Evolutionary conservation across 768 basidiomycete genomes (phyloP).

Genomic region (Pholiota molesta): DNA sequence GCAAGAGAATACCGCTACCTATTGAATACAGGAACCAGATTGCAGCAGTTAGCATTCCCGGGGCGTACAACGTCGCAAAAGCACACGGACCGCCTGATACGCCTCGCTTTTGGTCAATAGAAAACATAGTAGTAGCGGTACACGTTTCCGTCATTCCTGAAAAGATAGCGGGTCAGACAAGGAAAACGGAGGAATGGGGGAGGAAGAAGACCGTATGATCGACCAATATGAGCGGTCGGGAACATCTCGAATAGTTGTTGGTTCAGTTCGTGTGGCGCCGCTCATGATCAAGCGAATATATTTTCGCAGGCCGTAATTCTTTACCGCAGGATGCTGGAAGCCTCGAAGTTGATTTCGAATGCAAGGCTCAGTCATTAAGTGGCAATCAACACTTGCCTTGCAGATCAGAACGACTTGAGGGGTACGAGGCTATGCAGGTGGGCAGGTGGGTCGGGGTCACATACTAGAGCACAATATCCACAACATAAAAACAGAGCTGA

Average conservation of each 20-base stretch:
- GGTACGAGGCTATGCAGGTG: slow-evolving; percentile 50
- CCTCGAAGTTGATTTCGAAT: background rate
- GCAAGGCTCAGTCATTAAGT: background rate
- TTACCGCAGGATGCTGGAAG: slow-evolving; percentile 50
- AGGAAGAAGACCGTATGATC: slow-evolving; percentile 52
- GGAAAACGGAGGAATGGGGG: background rate
- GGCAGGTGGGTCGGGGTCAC: background rate
- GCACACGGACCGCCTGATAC: slow-evolving; percentile 48
- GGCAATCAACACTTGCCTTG: slow-evolving; percentile 40
- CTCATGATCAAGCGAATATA: slow-evolving; percentile 51
- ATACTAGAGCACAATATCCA: background rate
- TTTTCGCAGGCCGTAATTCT: slow-evolving; percentile 49
- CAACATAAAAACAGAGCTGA: background rate
- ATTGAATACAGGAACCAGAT: background rate
- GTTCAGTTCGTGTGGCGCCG: slow-evolving; percentile 56
- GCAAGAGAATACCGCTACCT: slow-evolving; percentile 58
- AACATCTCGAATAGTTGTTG: slow-evolving; percentile 51
- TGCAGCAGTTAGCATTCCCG: background rate
- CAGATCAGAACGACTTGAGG: slow-evolving; percentile 60
- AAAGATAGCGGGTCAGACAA: background rate
- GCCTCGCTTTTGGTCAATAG: slow-evolving; percentile 46
- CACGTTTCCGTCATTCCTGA: slow-evolving; percentile 70
- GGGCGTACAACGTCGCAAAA: background rate
- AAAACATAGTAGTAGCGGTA: slow-evolving; percentile 53
- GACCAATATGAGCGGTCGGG: slow-evolving; percentile 56